These are phyloP conservation scores for Podaxis pistillaris DNA, from an alignment of 768 basidiomycete genomes.

Conservation along the genomic window DNA sequence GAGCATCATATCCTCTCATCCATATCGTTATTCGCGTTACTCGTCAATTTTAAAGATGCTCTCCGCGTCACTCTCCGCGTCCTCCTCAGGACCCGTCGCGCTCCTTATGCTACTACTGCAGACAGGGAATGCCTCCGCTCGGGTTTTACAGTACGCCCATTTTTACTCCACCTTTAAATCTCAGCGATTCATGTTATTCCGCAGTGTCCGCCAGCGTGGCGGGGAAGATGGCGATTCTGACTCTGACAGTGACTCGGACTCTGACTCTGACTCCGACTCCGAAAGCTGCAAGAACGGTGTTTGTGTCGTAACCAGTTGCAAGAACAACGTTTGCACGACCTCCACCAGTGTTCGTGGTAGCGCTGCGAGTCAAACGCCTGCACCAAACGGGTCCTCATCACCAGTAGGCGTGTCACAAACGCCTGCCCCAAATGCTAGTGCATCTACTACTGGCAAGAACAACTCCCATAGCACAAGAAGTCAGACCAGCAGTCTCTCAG, in stretches of 20 bases:
- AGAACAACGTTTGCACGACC: slow-evolving; percentile 5
- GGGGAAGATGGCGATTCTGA: slow-evolving; percentile 10
- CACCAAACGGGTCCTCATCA: slow-evolving; percentile 1
- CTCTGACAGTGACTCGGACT: slow-evolving; percentile 15
- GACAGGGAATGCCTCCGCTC: not conserved
- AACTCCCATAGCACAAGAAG: not conserved
- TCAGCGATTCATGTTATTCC: not conserved
- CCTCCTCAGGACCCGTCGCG: not conserved
- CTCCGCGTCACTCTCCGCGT: not conserved
- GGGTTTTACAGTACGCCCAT: not conserved
- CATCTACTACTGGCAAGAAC: not conserved
- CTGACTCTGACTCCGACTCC: slow-evolving; percentile 13
- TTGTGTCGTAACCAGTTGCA: slow-evolving; percentile 5
- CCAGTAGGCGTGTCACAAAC: not conserved
- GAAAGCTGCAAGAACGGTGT: slow-evolving; percentile 7
- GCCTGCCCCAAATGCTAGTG: not conserved
- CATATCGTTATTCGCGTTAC: not conserved
- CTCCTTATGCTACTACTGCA: slow-evolving; percentile 7
- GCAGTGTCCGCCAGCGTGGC: not conserved
- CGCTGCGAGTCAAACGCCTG: slow-evolving; percentile 2
- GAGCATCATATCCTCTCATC: not conserved
- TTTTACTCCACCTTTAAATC: not conserved
- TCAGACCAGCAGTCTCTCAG: not conserved
- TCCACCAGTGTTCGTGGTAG: not conserved
- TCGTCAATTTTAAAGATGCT: not conserved